Conservation (phyloP, 2,329 filamentous ascomycete species). For the Aschersonia sp. region DNA sequence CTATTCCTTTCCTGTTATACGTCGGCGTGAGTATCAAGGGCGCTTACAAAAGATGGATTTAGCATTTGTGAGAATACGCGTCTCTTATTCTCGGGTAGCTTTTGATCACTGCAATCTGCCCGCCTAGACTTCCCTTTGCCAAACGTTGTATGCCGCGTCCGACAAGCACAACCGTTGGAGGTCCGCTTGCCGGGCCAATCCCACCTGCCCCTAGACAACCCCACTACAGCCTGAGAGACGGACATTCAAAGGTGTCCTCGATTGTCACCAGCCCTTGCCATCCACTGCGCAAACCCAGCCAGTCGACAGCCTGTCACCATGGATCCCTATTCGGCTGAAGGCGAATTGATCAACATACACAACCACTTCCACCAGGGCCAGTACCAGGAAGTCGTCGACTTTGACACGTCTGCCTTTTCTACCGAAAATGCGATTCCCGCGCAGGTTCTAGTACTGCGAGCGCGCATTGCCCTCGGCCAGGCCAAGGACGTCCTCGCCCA, state of each 20-base stretch:
- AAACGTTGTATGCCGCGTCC: too few relatives aligned
- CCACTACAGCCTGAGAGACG: slow-evolving; percentile 3
- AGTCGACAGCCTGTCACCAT: slow-evolving; percentile 26
- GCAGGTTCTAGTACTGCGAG: slow-evolving; percentile 64
- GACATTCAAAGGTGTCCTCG: slow-evolving; percentile 5
- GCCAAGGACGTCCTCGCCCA: slow-evolving; percentile 57
- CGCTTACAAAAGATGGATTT: too few relatives aligned
- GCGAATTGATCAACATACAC: slow-evolving; percentile 58
- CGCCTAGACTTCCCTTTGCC: too few relatives aligned
- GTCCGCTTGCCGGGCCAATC: too few relatives aligned
- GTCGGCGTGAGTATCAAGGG: too few relatives aligned
- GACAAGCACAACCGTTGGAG: too few relatives aligned
- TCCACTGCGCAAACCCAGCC: background rate
- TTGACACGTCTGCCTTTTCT: slow-evolving; percentile 68
- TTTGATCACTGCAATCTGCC: too few relatives aligned
- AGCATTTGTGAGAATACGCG: too few relatives aligned
- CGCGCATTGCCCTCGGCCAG: slow-evolving; percentile 71
- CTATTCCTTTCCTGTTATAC: too few relatives aligned
- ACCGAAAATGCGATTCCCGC: slow-evolving; percentile 63
- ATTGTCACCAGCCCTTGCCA: background rate
- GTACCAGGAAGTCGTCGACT: slow-evolving; percentile 75
- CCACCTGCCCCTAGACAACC: background rate
- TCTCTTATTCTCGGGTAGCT: too few relatives aligned
- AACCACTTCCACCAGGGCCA: slow-evolving; percentile 66
- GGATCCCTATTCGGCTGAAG: slow-evolving; percentile 58